Conservation (phyloP, 2,329 filamentous ascomycete species). For the Epichloe baconii region DNA sequence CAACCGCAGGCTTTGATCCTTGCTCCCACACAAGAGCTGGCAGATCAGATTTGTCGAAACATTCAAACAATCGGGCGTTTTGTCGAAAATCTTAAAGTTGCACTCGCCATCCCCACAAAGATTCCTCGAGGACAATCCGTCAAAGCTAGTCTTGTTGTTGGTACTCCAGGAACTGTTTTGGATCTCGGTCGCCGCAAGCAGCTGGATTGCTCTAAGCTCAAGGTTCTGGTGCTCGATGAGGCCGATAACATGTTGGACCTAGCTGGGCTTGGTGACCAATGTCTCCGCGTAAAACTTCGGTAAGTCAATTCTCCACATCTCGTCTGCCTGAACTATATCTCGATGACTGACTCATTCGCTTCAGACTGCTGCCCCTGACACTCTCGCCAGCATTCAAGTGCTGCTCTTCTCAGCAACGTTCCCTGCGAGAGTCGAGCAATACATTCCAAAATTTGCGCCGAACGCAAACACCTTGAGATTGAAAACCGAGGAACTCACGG, state of each 20-base stretch:
- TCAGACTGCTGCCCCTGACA: constrained; percentile 46
- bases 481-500: constrained; percentile 81
- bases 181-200: constrained; percentile 70
- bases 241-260: constrained; percentile 98
- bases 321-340: not conserved
- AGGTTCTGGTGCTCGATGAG: constrained; percentile 84
- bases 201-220: constrained; percentile 59
- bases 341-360: constrained; percentile 16
- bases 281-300: constrained; percentile 67
- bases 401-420: constrained; percentile 94
- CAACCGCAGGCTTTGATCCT: constrained; percentile 78
- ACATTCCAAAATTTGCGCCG: constrained; percentile 74
- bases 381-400: constrained; percentile 49
- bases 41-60: constrained; percentile 84
- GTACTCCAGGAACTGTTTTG: constrained; percentile 85
- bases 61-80: constrained; percentile 75
- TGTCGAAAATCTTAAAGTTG: constrained; percentile 60
- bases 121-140: constrained; percentile 56
- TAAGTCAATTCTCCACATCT: constrained; percentile 22
- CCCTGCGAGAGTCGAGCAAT: constrained; percentile 72
- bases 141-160: constrained; percentile 70
- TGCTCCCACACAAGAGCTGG: constrained; percentile 86
- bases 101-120: constrained; percentile 66
- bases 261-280: constrained; percentile 91
- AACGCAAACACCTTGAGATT: constrained; percentile 78